Evolutionary conservation across 2,329 filamentous ascomycete species (phyloP).

Genomic region (Clarireedia paspali): DNA sequence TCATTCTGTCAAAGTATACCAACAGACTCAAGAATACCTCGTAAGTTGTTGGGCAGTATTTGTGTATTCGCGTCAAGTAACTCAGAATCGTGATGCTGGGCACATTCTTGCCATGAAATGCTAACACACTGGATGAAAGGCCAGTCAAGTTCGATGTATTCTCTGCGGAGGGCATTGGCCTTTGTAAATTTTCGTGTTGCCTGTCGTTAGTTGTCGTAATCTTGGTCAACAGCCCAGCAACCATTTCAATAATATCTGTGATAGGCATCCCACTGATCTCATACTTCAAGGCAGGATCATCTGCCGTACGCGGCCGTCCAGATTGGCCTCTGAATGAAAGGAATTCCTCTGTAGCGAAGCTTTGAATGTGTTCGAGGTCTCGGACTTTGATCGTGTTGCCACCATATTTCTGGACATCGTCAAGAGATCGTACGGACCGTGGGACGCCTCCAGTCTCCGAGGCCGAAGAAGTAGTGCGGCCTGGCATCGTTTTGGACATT

Average conservation of each 20-base stretch:
- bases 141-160: constrained; percentile 49
- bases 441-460: constrained; percentile 10
- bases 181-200: constrained; percentile 85
- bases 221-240: constrained; percentile 89
- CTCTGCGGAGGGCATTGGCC: constrained; percentile 54
- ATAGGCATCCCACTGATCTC: constrained; percentile 98
- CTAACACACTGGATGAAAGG: constrained; percentile 69
- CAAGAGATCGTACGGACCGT: constrained; percentile 27
- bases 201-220: constrained; percentile 95
- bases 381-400: constrained; percentile 64
- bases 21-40: constrained; percentile 93
- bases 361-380: constrained; percentile 86
- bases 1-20: constrained; percentile 99
- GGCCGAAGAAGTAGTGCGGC: neutral
- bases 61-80: constrained; percentile 93
- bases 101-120: constrained; percentile 97
- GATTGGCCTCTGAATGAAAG: constrained; percentile 45
- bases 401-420: constrained; percentile 32
- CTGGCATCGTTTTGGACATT: neutral
- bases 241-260: constrained; percentile 97
- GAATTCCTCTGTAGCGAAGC: constrained; percentile 72
- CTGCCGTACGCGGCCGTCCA: constrained; percentile 44
- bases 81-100: constrained; percentile 95
- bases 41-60: constrained; percentile 97
- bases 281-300: constrained; percentile 54